Conservation (phyloP, 495 filamentous ascomycete species). For the Daldinia decipiens region DNA sequence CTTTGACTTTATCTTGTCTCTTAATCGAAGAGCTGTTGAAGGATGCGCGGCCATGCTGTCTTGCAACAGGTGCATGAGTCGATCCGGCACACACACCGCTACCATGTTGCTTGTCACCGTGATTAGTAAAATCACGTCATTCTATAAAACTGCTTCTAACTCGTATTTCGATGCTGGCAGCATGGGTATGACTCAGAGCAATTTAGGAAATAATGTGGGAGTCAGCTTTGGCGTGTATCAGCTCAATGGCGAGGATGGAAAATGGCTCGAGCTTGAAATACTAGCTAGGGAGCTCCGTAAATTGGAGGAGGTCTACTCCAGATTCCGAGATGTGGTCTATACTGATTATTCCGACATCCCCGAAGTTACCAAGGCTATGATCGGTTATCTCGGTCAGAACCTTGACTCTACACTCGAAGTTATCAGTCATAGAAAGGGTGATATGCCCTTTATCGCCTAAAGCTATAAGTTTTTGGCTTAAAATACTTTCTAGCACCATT, state of each 20-base stretch:
- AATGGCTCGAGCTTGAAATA: constrained; percentile 58
- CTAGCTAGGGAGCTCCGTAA: constrained; percentile 59
- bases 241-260: constrained; percentile 56
- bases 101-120: constrained; percentile 61
- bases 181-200: constrained; percentile 41
- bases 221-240: constrained; percentile 58
- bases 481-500: constrained; percentile 18
- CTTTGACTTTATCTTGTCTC: constrained; percentile 56
- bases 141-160: constrained; percentile 57
- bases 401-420: constrained; percentile 51
- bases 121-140: constrained; percentile 59
- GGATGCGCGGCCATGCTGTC: constrained; percentile 58
- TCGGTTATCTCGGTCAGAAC: constrained; percentile 55
- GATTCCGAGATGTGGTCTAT: constrained; percentile 54
- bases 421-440: constrained; percentile 51
- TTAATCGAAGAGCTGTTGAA: constrained; percentile 61
- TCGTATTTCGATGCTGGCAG: constrained; percentile 48
- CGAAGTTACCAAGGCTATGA: constrained; percentile 55
- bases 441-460: constrained; percentile 41
- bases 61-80: constrained; percentile 54
- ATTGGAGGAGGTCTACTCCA: constrained; percentile 55
- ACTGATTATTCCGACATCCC: constrained; percentile 53
- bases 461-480: constrained; percentile 11
- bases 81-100: constrained; percentile 55
- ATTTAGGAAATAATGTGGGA: constrained; percentile 40